A percentile compares a stretch with the other conserved stretches of the same genome.
Evolutionary conservation across 352 stramenopile species (phyloP).

Genomic region (Pseudoperonospora humuli): DNA sequence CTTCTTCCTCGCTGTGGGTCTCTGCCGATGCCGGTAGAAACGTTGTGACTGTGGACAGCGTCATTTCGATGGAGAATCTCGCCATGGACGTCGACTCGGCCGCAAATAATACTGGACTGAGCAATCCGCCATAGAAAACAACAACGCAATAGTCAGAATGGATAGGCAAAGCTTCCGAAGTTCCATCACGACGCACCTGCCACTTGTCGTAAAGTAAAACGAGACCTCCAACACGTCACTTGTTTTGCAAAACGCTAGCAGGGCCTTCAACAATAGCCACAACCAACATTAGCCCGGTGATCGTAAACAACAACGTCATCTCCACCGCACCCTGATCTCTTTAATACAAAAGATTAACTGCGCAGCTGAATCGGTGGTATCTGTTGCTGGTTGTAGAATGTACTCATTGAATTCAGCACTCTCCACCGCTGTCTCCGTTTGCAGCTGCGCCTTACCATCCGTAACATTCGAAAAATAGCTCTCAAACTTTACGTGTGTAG

Average conservation of each 20-base stretch:
- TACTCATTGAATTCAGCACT: conserved; percentile 73
- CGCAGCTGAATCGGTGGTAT: conserved; percentile 39
- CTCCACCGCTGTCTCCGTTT: conserved; percentile 79
- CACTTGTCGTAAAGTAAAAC: conserved; percentile 63
- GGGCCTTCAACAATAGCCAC: conserved; percentile 12
- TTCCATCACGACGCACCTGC: conserved; percentile 32
- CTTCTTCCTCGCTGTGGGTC: conserved; percentile 35
- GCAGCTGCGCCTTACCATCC: conserved; percentile 69
- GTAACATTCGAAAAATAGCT: conserved; percentile 57
- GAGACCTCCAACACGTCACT: conserved; percentile 64
- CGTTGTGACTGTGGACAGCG: conserved; percentile 75
- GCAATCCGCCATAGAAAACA: conserved; percentile 1
- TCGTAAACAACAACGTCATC: neutral
- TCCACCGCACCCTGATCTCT: conserved; percentile 47
- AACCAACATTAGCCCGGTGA: conserved; percentile 1
- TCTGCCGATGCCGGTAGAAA: conserved; percentile 66
- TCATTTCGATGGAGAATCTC: conserved; percentile 70
- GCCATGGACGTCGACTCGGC: conserved; percentile 64
- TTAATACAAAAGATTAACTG: conserved; percentile 82
- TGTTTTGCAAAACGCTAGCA: conserved; percentile 73
- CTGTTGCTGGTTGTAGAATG: conserved; percentile 30
- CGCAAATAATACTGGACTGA: conserved; percentile 61
- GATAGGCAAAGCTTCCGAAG: neutral
- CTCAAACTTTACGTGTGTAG: conserved; percentile 69
- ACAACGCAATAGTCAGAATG: neutral